Percentiles rank a stretch among this genome's conserved stretches.
These are phyloP conservation scores for Pythium aphanidermatum DNA, from an alignment of 352 stramenopile species.

Conservation along the genomic window DNA sequence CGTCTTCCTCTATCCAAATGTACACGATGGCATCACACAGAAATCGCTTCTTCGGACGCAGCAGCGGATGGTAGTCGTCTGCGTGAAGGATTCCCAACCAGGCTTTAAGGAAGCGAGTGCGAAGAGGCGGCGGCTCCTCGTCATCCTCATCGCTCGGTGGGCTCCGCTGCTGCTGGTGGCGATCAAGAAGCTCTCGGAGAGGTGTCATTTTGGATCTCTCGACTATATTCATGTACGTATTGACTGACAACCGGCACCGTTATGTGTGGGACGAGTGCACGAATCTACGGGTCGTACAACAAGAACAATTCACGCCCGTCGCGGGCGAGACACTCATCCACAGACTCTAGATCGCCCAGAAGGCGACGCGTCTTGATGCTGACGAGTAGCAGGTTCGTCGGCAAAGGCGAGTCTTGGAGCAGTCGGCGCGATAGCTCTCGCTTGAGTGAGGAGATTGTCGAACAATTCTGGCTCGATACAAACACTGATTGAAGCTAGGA, in stretches of 20 bases:
- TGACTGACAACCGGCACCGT: too few species aligned
- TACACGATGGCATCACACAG: constrained; percentile 9
- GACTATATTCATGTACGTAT: too few species aligned
- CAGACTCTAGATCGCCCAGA: constrained; percentile 13
- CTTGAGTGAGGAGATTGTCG: constrained; percentile 17
- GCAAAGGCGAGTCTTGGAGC: constrained; percentile 8
- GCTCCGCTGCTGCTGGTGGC: background rate
- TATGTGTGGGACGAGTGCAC: constrained; percentile 17
- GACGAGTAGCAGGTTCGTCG: constrained; percentile 16
- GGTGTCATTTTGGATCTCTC: too few species aligned
- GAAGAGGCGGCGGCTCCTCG: background rate
- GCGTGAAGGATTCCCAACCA: constrained; percentile 20
- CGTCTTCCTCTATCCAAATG: background rate
- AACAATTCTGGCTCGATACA: background rate
- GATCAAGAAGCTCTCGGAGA: too few species aligned
- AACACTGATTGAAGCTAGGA: constrained; percentile 5
- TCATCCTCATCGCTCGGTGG: background rate
- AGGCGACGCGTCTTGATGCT: constrained; percentile 11
- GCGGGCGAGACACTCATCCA: constrained; percentile 9
- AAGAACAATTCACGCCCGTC: constrained; percentile 17
- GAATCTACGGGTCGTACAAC: constrained; percentile 15
- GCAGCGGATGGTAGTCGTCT: constrained; percentile 14
- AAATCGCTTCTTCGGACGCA: constrained; percentile 11
- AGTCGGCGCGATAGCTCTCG: constrained; percentile 9
- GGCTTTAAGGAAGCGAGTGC: constrained; percentile 15